Evolutionary conservation across 2,329 filamentous ascomycete species (phyloP), one percentile per base, ranked within the genome.

Genomic region (Fusarium sp.): DNA sequence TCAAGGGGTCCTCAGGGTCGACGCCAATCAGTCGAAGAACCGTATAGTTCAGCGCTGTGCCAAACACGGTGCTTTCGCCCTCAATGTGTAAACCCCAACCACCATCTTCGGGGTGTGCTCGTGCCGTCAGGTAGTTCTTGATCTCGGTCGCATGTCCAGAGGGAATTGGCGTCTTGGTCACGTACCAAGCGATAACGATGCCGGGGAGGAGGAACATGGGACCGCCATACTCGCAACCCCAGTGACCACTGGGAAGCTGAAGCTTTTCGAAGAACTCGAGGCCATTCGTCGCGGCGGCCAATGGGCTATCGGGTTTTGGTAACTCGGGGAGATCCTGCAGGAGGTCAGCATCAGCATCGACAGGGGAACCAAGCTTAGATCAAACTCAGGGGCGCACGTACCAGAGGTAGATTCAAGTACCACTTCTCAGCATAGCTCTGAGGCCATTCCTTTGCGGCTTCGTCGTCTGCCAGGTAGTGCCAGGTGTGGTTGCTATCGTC

Each of bases 71-170:
- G 80, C 94, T 98, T 77, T 97, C 93, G 20, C 92, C 97, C 82
- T 99, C 97, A 65, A 97, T 97, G 78, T 99, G 97, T 41, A 99
- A 85, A 0, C 97, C 97, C 97, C 97, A 99, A 8, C 97, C 97
- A n/a, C 97, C 96, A 82, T 98, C 95, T 58, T 94, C 90, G 0
- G 94, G 92, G 76, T 98, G 87, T 59, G 96, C 94, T 63, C 95
- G 92, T 5, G 95, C 94, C 79, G 95, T 94, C 1, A 99, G 87
- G 83, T 99, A 99, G 77, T 96, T 95, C 81, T 93, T 96, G 80
- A 99, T 97, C 82, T 98, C 97, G 52, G 91, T 94, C 24, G 92
- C 92, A 81, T 95, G 92, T 68, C 93, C 91, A 71, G 91, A 90
- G 1, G 95, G 92, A 67, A 99, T 94, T 5, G 93, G 93, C 62